Conservation (phyloP, 768 basidiomycete genomes). For the Strobilomyces confusus region DNA sequence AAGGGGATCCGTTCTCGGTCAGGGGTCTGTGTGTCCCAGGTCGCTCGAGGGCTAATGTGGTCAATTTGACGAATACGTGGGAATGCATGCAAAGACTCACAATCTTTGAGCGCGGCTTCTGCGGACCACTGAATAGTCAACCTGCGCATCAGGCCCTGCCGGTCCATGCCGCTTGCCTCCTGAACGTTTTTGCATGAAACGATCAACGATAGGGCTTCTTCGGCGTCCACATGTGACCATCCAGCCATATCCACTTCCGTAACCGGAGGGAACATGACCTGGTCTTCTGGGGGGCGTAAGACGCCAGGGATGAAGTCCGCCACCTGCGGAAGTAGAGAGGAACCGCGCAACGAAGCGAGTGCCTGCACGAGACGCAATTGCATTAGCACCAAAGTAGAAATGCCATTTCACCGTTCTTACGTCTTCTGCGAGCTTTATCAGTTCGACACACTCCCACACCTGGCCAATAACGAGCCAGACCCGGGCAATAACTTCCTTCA, state of each 20-base stretch:
- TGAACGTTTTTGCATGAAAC: slow-evolving; percentile 52
- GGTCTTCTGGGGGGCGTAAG: slow-evolving; percentile 43
- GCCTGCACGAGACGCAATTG: slow-evolving; percentile 34
- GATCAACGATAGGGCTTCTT: slow-evolving; percentile 54
- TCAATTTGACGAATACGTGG: slow-evolving; percentile 11
- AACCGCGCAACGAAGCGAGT: slow-evolving; percentile 38
- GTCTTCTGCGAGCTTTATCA: slow-evolving; percentile 52
- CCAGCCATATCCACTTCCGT: slow-evolving; percentile 18
- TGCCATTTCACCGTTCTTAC: slow-evolving; percentile 36
- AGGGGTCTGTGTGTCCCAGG: slow-evolving; percentile 54
- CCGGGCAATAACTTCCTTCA: slow-evolving; percentile 60
- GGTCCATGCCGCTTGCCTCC: slow-evolving; percentile 61
- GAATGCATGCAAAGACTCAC: slow-evolving; percentile 42
- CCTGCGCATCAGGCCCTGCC: slow-evolving; percentile 48
- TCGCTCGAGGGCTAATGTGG: slow-evolving; percentile 49
- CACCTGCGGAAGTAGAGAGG: slow-evolving; percentile 36
- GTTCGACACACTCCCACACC: slow-evolving; percentile 61
- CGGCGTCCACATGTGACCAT: slow-evolving; percentile 45
- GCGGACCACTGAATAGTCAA: slow-evolving; percentile 67
- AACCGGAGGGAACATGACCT: slow-evolving; percentile 38
- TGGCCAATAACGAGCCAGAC: slow-evolving; percentile 68
- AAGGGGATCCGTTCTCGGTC: slow-evolving; percentile 66
- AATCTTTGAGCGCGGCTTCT: slow-evolving; percentile 67
- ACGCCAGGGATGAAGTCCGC: slow-evolving; percentile 35
- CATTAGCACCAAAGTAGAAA: slow-evolving; percentile 17